These are phyloP conservation scores for Saccharomycopsis synnaedendra DNA, from an alignment of 805 yeast genomes.

Conservation along the genomic window DNA sequence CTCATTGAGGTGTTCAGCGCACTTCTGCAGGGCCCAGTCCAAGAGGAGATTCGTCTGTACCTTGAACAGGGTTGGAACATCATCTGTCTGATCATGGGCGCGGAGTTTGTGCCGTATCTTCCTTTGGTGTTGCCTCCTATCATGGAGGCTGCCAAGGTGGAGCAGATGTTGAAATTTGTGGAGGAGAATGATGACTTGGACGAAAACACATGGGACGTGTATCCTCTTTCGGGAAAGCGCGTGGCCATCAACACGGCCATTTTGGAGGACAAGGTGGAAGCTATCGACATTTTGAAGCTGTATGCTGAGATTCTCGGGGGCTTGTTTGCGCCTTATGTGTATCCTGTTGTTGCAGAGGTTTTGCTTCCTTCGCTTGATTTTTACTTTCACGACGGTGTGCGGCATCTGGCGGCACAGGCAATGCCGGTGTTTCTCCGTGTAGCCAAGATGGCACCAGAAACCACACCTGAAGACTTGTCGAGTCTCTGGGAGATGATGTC, in stretches of 20 bases:
- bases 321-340: slow-evolving; percentile 73
- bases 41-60: slow-evolving; percentile 56
- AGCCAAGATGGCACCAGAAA: slow-evolving; percentile 37
- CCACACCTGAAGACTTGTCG: slow-evolving; percentile 45
- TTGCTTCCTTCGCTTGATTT: slow-evolving; percentile 84
- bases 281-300: slow-evolving; percentile 75
- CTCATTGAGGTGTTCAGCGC: slow-evolving; percentile 59
- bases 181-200: slow-evolving; percentile 73
- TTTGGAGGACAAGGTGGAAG: slow-evolving; percentile 88
- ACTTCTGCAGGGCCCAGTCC: slow-evolving; percentile 30
- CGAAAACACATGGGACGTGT: slow-evolving; percentile 92
- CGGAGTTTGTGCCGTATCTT: slow-evolving; percentile 74
- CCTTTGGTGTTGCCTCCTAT: slow-evolving; percentile 86
- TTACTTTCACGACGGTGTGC: slow-evolving; percentile 87
- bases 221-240: slow-evolving; percentile 82
- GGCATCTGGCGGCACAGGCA: slow-evolving; percentile 80
- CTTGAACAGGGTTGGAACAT: slow-evolving; percentile 96
- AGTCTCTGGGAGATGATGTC: slow-evolving; percentile 65
- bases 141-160: slow-evolving; percentile 72
- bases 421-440: slow-evolving; percentile 68
- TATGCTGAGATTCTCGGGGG: slow-evolving; percentile 80
- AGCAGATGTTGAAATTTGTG: slow-evolving; percentile 78
- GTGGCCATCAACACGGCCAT: slow-evolving; percentile 90
- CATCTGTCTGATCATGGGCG: slow-evolving; percentile 75
- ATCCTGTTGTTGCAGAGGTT: slow-evolving; percentile 64